Conservation (phyloP, 2,329 filamentous ascomycete species). For the Talaromyces sp. region DNA sequence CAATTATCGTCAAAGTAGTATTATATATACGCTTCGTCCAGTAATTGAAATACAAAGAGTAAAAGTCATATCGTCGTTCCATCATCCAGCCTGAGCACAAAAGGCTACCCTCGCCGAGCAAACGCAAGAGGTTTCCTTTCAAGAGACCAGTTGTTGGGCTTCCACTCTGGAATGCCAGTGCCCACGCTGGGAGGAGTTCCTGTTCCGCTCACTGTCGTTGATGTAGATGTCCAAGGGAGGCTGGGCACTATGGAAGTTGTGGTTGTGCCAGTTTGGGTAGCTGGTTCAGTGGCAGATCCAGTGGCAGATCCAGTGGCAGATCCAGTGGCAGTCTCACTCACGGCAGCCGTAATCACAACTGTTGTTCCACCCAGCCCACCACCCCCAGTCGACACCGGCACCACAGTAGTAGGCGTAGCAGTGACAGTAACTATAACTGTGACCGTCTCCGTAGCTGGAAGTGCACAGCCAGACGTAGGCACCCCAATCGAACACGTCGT, state of each 20-base stretch:
- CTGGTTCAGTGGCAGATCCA: not conserved
- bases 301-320: conserved; percentile 1
- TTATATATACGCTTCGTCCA: not conserved
- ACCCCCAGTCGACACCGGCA: not conserved
- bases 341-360: not conserved
- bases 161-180: not conserved
- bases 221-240: not conserved
- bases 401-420: not conserved
- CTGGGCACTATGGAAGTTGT: not conserved
- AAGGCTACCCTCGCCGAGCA: not conserved
- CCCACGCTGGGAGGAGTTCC: not conserved
- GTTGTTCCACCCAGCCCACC: not conserved
- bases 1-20: not conserved
- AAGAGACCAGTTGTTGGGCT: not conserved
- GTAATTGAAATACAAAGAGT: not conserved
- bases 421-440: conserved; percentile 1
- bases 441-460: conserved; percentile 4
- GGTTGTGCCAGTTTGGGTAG: not conserved
- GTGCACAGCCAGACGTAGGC: not conserved
- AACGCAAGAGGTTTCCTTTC: conserved; percentile 1
- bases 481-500: not conserved
- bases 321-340: not conserved
- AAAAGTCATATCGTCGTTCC: not conserved
- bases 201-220: not conserved
- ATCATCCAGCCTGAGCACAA: not conserved